phyloP scores from a whole-genome alignment of 768 basidiomycete genomes.

The Rhodocollybia butyracea region DNA sequence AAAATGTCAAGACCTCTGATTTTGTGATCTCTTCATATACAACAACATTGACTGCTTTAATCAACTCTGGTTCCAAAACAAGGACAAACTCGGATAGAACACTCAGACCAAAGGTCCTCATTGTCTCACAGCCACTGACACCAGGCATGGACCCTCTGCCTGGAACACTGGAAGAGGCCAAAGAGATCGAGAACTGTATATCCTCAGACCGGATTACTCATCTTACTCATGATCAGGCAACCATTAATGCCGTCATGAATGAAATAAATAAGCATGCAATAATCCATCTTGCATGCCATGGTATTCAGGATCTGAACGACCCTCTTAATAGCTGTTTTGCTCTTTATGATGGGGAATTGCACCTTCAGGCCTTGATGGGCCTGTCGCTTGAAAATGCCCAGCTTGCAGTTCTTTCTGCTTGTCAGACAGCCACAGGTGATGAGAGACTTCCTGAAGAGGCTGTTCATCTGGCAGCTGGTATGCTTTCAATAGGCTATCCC shows the following conservation, averaged over 20 bases:
- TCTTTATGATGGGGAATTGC: conserved; percentile 18
- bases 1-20: conserved; percentile 8
- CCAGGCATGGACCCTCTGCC: conserved; percentile 14
- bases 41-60: conserved; percentile 25
- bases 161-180: conserved; percentile 8
- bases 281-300: conserved; percentile 31
- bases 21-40: conserved; percentile 31
- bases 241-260: neutral
- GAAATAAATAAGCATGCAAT: conserved; percentile 12
- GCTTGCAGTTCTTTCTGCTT: no score
- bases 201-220: no score
- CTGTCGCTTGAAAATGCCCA: conserved; percentile 12
- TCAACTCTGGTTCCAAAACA: neutral
- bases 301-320: conserved; percentile 14
- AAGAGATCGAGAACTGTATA: neutral
- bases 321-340: conserved; percentile 26
- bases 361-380: conserved; percentile 20
- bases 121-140: conserved; percentile 14
- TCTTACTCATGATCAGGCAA: neutral
- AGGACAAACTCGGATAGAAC: no score
- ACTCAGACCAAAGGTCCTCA: conserved; percentile 3
- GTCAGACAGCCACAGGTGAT: conserved; percentile 25
- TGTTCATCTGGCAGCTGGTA: conserved; percentile 26
- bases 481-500: conserved; percentile 26
- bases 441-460: conserved; percentile 21